Evolutionary conservation across 2,329 filamentous ascomycete genomes (phyloP), one percentile per base, ranked within the genome.

Genomic region (Septoria linicola): DNA sequence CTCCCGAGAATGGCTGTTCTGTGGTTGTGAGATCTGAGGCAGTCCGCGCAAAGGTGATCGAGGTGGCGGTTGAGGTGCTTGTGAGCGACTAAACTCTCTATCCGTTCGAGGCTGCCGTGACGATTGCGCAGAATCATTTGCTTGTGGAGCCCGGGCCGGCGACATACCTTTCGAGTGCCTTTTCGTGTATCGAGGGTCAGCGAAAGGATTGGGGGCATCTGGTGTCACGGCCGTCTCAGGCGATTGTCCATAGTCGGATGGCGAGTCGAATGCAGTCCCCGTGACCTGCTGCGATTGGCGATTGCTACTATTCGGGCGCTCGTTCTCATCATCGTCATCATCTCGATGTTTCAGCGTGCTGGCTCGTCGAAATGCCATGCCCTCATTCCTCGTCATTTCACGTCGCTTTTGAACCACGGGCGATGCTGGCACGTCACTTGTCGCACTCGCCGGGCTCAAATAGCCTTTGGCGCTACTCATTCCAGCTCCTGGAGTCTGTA

Each of bases 361-460:
- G 3, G 63, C 64, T 31, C 65, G 55, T n/a, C 65, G 56, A 8
- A 68, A 54, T 7, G 57, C 59, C 61, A 62, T 63, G 34, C 64
- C 66, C 52, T 68, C 66, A 30, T 53, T 62, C 10, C 57, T 49
- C 30, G 56, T 61, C 63, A 66, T 64, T 41, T 64, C 59, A 16
- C 63, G 53, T 19, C 54, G 36, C 47, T 59, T 57, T 32, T 55
- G 49, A 10, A 51, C 53, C 10, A 60, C 58, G 8, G 61, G 60
- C 11, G 62, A 61, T 17, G 44, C 23, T 2, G 57, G 51, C 19
- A 42, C 51, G 21, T 44, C 34, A 7, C 49, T 47, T 10, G 52
- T 51, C 32, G 50, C 44, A 37, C 37, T 27, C 16, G 16, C 16
- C 4, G 41, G 41, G 11, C 32, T 41, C 20, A 45, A 13, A 23